Conservation (phyloP, 2,329 filamentous ascomycete species). For the Fusarium sp. region DNA sequence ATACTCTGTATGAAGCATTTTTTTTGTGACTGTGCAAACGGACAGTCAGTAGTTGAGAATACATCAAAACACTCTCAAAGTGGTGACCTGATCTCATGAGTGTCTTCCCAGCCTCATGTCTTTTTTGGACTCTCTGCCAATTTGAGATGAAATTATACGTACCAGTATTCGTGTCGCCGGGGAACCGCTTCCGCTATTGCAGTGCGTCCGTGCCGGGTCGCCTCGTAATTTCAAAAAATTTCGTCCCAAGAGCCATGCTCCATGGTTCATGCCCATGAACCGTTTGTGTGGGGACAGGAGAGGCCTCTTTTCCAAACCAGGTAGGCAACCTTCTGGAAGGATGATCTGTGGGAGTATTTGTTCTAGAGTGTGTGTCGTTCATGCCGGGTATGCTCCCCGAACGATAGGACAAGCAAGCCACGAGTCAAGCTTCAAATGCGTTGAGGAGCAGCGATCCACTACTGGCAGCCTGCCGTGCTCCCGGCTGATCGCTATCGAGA, state of each 20-base stretch:
- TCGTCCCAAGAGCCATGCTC: conserved; percentile 32
- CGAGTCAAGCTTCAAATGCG: conserved; percentile 37
- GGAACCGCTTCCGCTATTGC: conserved; percentile 47
- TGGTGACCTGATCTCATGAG: conserved; percentile 34
- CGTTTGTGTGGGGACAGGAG: conserved; percentile 34
- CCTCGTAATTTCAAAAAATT: conserved; percentile 48
- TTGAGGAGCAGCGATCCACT: conserved; percentile 21
- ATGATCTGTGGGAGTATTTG: conserved; percentile 37
- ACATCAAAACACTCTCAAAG: conserved; percentile 33
- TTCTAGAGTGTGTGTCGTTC: conserved; percentile 33
- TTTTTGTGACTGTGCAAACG: neutral
- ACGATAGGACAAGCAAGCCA: conserved; percentile 27
- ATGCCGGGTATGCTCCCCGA: conserved; percentile 38
- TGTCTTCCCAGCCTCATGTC: conserved; percentile 35
- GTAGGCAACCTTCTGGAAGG: conserved; percentile 46
- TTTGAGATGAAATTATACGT: conserved; percentile 25
- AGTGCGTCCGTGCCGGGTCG: conserved; percentile 39
- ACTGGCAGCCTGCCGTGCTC: conserved; percentile 28
- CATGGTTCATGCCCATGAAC: conserved; percentile 34
- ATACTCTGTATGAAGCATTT: neutral
- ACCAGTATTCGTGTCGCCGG: conserved; percentile 46
- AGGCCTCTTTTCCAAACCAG: conserved; percentile 33
- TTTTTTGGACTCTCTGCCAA: conserved; percentile 21
- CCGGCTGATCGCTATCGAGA: conserved; percentile 36
- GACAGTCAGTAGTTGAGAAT: conserved; percentile 4